These are phyloP conservation scores for Catunica adiposa DNA, from an alignment of 2,329 filamentous ascomycete genomes.

Conservation along the genomic window DNA sequence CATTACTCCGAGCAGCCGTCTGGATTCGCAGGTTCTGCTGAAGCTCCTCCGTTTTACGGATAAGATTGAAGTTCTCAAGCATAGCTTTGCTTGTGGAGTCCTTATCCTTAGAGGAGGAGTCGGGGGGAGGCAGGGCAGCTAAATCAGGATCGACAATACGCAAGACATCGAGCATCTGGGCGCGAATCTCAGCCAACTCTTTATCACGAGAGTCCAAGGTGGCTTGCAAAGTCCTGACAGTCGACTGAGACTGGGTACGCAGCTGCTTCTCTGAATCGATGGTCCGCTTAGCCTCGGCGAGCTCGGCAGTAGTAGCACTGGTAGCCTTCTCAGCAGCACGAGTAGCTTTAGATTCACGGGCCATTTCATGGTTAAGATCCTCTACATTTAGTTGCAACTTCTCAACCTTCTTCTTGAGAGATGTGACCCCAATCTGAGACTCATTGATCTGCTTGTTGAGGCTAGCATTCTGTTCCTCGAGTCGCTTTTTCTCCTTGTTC, in stretches of 20 bases:
- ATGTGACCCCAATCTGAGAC: slow-evolving; percentile 63
- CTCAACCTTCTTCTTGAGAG: slow-evolving; percentile 85
- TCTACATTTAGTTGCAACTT: slow-evolving; percentile 78
- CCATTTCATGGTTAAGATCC: slow-evolving; percentile 82
- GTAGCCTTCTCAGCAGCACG: slow-evolving; percentile 80
- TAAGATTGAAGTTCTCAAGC: slow-evolving; percentile 67
- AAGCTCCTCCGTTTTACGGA: slow-evolving; percentile 72
- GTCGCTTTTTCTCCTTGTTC: slow-evolving; percentile 65
- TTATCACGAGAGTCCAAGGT: slow-evolving; percentile 64
- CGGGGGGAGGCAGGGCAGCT: slow-evolving; percentile 33
- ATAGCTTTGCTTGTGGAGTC: slow-evolving; percentile 43
- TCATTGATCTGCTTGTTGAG: slow-evolving; percentile 75
- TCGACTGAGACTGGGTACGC: slow-evolving; percentile 69
- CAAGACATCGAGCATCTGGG: slow-evolving; percentile 65
- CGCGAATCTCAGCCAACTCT: slow-evolving; percentile 65
- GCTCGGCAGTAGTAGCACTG: slow-evolving; percentile 61
- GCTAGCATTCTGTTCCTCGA: slow-evolving; percentile 68
- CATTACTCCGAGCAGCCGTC: slow-evolving; percentile 61
- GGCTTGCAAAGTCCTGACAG: slow-evolving; percentile 62
- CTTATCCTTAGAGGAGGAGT: slow-evolving; percentile 30
- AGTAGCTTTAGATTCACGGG: slow-evolving; percentile 74
- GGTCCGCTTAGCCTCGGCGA: slow-evolving; percentile 77
- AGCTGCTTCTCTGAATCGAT: slow-evolving; percentile 82
- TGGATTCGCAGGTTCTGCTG: slow-evolving; percentile 77
- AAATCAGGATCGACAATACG: slow-evolving; percentile 72